These are phyloP conservation scores for Didymellaceae sp. DNA, from an alignment of 2,329 filamentous ascomycete species.

Conservation along the genomic window DNA sequence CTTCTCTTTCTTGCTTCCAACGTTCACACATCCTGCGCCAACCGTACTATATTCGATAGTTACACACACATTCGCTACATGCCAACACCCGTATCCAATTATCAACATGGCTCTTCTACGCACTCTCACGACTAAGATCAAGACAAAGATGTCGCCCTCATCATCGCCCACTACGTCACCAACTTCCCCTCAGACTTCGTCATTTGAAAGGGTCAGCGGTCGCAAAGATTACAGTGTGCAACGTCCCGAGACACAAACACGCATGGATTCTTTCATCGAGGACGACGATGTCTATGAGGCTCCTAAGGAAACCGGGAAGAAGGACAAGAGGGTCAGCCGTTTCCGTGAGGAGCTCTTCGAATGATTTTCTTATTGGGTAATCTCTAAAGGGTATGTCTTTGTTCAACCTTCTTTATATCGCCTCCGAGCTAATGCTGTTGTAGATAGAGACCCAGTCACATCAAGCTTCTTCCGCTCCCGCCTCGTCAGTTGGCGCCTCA, in stretches of 20 bases:
- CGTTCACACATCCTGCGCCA: background rate
- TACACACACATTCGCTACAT: conserved; percentile 6
- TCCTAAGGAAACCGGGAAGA: conserved; percentile 27
- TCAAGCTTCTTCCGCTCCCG: conserved; percentile 18
- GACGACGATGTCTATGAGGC: conserved; percentile 19
- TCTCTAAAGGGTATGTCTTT: conserved; percentile 19
- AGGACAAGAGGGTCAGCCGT: conserved; percentile 34
- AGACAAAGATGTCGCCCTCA: conserved; percentile 35
- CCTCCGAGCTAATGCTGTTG: conserved; percentile 1
- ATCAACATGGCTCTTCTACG: conserved; percentile 40
- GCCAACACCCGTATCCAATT: conserved; percentile 7
- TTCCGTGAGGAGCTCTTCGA: conserved; percentile 38
- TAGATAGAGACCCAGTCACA: conserved; percentile 1
- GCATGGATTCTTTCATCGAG: conserved; percentile 32
- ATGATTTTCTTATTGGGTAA: background rate
- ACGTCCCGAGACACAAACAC: conserved; percentile 21
- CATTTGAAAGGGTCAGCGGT: conserved; percentile 35
- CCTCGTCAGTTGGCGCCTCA: conserved; percentile 1
- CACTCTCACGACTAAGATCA: conserved; percentile 39
- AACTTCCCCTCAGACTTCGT: conserved; percentile 23
- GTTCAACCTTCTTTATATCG: background rate
- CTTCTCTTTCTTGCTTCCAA: conserved; percentile 1
- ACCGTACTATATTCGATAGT: background rate
- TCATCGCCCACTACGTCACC: conserved; percentile 33
- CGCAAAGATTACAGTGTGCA: conserved; percentile 26